Evolutionary conservation across 169 alveolate genomes (phyloP).

Genomic region (Plasmodium sp.): DNA sequence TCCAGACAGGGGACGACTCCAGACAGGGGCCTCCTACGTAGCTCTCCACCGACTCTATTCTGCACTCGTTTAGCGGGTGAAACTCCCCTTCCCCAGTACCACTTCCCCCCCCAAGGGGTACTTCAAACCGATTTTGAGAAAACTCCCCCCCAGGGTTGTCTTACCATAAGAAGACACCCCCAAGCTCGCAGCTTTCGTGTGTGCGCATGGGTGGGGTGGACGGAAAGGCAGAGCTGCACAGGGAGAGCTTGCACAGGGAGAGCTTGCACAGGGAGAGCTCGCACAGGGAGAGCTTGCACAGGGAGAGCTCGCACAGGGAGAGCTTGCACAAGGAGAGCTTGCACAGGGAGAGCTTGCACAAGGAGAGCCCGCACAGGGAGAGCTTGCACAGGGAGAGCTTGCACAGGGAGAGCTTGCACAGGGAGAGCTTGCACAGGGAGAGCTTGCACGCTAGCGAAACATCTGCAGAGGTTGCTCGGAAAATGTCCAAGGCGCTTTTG

Average conservation of each 20-base stretch:
- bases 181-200: not conserved
- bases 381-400: no score
- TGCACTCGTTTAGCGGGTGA: not conserved
- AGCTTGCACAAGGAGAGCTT: no score
- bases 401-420: no score
- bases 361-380: no score
- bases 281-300: no score
- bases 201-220: not conserved
- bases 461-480: not conserved
- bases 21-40: not conserved
- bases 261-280: no score
- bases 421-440: no score
- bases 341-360: not conserved
- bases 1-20: not conserved
- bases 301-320: no score
- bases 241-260: no score
- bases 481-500: not conserved
- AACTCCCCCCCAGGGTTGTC: not conserved
- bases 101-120: not conserved
- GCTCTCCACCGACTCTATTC: not conserved
- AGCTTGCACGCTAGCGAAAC: not conserved
- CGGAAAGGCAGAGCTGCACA: not conserved
- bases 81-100: not conserved
- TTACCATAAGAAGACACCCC: not conserved
- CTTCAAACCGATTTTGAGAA: not conserved